Evolutionary conservation across 116 monocot species (phyloP).

Genomic region (Papilionanthe hybrid): DNA sequence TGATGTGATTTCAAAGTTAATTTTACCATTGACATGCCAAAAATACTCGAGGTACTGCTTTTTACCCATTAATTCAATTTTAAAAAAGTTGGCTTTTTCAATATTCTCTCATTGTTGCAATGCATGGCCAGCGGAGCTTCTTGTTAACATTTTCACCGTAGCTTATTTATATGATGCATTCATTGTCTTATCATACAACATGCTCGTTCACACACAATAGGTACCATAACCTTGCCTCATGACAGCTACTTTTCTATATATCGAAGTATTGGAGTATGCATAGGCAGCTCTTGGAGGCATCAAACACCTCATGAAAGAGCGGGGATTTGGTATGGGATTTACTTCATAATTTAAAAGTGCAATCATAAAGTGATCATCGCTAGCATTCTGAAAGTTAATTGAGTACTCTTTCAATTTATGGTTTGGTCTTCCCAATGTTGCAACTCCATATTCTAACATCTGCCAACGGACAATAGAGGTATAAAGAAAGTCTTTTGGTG

Average conservation of each 20-base stretch:
- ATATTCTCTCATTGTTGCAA: neutral
- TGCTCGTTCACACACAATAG: neutral
- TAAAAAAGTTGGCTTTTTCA: neutral
- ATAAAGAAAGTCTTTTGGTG: neutral
- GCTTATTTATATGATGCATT: neutral
- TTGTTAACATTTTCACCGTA: neutral
- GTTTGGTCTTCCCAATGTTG: neutral
- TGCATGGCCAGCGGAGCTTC: neutral
- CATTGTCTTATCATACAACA: neutral
- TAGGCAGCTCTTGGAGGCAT: too few species aligned
- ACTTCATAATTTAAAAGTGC: too few species aligned
- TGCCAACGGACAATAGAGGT: neutral
- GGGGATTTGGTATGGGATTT: too few species aligned
- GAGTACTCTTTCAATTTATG: neutral
- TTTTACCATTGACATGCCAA: too few species aligned
- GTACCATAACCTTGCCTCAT: neutral
- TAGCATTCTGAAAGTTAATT: neutral
- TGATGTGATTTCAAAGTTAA: too few species aligned
- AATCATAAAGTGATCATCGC: too few species aligned
- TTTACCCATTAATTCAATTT: too few species aligned
- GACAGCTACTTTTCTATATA: neutral
- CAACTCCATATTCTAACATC: neutral
- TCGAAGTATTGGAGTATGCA: too few species aligned
- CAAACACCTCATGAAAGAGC: too few species aligned
- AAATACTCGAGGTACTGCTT: too few species aligned